Conservation (phyloP, 2,329 filamentous ascomycete genomes). For the Monilinia aucupariae region DNA sequence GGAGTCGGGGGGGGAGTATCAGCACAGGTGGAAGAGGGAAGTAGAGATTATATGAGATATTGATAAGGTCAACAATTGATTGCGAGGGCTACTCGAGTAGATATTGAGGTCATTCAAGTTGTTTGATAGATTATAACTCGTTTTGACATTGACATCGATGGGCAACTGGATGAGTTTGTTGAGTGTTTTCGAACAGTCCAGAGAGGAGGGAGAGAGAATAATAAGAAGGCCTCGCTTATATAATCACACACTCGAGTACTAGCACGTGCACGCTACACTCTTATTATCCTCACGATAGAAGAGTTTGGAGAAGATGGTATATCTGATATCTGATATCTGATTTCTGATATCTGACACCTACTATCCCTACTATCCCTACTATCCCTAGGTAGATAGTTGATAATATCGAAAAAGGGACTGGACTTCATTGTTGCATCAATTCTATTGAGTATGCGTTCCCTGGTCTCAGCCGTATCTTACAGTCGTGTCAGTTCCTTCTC, state of each 20-base stretch:
- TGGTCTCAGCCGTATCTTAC: neutral
- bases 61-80: neutral
- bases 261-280: slow-evolving; percentile 1
- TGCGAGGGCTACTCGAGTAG: neutral
- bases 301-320: neutral
- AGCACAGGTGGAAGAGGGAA: neutral
- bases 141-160: neutral
- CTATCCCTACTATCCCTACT: too few species aligned
- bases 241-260: neutral
- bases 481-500: neutral
- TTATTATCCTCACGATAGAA: neutral
- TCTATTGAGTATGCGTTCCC: slow-evolving; percentile 7
- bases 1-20: neutral
- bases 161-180: too few species aligned
- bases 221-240: neutral
- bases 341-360: too few species aligned
- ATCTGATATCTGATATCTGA: too few species aligned
- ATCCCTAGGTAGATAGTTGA: too few species aligned
- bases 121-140: neutral
- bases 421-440: neutral
- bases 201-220: too few species aligned
- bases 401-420: neutral
- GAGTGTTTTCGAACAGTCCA: too few species aligned
- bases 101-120: neutral
- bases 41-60: neutral